A percentile compares a stretch with the other conserved stretches of the same genome.
These are phyloP conservation scores for Fusarium sp. DNA, from an alignment of 2,329 filamentous ascomycete genomes.

Conservation along the genomic window DNA sequence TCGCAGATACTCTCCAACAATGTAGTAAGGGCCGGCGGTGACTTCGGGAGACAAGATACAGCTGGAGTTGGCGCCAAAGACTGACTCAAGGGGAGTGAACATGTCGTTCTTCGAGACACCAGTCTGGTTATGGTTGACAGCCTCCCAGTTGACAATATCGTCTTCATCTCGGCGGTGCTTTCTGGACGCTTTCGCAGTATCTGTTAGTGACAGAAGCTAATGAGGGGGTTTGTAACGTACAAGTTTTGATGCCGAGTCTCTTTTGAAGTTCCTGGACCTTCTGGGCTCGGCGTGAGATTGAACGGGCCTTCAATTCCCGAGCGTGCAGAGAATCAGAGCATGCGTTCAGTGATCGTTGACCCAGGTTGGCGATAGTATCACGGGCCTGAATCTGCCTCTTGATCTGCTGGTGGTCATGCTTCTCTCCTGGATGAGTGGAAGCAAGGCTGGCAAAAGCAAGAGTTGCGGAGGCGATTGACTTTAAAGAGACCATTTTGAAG, in stretches of 20 bases:
- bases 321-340: constrained; percentile 6
- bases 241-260: constrained; percentile 9
- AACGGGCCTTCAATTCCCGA: background rate
- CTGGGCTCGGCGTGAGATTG: background rate
- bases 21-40: constrained; percentile 5
- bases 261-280: constrained; percentile 11
- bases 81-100: constrained; percentile 5
- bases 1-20: constrained; percentile 9
- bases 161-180: constrained; percentile 17
- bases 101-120: background rate
- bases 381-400: constrained; percentile 20
- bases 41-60: constrained; percentile 3
- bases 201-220: rapidly evolving
- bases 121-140: constrained; percentile 14
- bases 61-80: constrained; percentile 19
- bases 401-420: constrained; percentile 9
- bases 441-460: background rate
- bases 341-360: background rate
- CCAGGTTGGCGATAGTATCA: background rate
- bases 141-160: constrained; percentile 7
- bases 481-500: constrained; percentile 1
- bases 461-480: background rate
- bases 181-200: background rate
- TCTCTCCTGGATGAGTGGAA: constrained; percentile 10
- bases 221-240: background rate